These are phyloP conservation scores for Limnanthes douglasii DNA, from an alignment of 345 rosid genomes.

Conservation along the genomic window DNA sequence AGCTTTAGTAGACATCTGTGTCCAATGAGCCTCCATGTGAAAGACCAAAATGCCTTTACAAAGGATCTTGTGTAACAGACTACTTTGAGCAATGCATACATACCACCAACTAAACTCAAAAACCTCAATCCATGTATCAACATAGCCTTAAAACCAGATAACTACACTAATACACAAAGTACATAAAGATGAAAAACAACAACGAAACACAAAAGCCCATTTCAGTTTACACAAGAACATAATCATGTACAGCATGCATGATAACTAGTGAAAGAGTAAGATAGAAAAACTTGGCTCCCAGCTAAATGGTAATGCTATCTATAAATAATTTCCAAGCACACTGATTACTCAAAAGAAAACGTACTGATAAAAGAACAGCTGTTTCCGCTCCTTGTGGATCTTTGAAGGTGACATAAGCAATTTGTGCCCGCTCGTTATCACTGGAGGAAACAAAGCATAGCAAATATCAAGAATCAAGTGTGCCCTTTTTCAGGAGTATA, in stretches of 20 bases:
- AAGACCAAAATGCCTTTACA: neutral
- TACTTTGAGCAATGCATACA: neutral
- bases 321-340: neutral
- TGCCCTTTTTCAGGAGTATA: too few species aligned
- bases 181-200: neutral
- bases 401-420: conserved; percentile 68
- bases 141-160: neutral
- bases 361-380: conserved; percentile 75
- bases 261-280: too few species aligned
- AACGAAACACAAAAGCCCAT: neutral
- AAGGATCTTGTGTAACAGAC: neutral
- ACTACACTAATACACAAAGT: neutral
- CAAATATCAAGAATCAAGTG: too few species aligned
- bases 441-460: conserved; percentile 17
- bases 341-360: conserved; percentile 7
- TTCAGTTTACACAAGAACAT: too few species aligned
- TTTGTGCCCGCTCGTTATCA: conserved; percentile 35
- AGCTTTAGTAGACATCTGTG: too few species aligned
- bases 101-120: neutral
- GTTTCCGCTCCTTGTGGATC: conserved; percentile 80
- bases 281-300: too few species aligned
- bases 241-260: too few species aligned
- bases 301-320: too few species aligned
- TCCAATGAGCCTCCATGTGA: too few species aligned
- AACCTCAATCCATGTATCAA: neutral